Percentiles rank a stretch among this genome's conserved stretches.
Conservation (phyloP, 345 rosid genomes). For the Microthlaspi erraticum region DNA sequence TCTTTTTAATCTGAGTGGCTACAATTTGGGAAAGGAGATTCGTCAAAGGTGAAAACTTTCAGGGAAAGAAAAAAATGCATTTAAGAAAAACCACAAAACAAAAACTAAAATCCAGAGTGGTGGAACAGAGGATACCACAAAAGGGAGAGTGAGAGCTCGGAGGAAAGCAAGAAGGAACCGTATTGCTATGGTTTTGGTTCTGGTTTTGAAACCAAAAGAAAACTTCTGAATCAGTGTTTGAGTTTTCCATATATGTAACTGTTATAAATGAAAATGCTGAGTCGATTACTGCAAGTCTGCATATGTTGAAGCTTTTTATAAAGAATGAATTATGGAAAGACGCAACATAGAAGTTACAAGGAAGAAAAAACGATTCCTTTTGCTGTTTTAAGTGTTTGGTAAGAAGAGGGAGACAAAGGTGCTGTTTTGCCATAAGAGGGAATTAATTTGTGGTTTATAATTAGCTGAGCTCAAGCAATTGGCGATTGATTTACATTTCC, state of each 20-base stretch:
- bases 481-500: neutral
- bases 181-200: conserved; percentile 16
- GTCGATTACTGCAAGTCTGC: conserved; percentile 13
- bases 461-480: neutral
- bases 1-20: conserved; percentile 16
- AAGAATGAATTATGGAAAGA: conserved; percentile 14
- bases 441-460: conserved; percentile 29
- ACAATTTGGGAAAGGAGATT: conserved; percentile 15
- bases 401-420: conserved; percentile 32
- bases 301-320: conserved; percentile 22
- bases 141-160: conserved; percentile 30
- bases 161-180: conserved; percentile 27
- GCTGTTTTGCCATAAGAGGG: conserved; percentile 39
- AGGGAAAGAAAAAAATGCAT: neutral
- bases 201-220: conserved; percentile 38
- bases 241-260: conserved; percentile 36
- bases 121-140: conserved; percentile 21
- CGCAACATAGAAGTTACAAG: conserved; percentile 15
- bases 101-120: neutral
- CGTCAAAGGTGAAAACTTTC: conserved; percentile 12
- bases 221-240: conserved; percentile 34
- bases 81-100: neutral
- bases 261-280: conserved; percentile 28
- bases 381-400: conserved; percentile 39
- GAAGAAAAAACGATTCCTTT: conserved; percentile 38